phyloP scores from a whole-genome alignment of 345 rosid species.

The Erysimum cheiranthoides region DNA sequence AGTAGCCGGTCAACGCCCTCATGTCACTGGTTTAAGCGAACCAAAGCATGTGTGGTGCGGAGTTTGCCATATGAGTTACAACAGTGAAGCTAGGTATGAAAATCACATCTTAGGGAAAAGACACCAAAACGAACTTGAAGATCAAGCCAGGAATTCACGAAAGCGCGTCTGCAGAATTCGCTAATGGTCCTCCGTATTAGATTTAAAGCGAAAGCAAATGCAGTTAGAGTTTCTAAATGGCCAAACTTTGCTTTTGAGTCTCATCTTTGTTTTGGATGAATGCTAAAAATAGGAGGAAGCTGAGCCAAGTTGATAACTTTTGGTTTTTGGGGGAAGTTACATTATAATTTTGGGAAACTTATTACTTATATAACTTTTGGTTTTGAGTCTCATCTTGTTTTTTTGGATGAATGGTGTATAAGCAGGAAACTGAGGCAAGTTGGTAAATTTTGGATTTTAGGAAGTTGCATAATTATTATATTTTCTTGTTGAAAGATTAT shows the following conservation, averaged over 20 bases:
- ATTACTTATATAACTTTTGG: too few relatives aligned
- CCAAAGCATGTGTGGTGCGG: neutral
- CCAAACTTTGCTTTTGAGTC: neutral
- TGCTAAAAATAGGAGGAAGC: neutral
- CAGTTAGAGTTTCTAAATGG: neutral
- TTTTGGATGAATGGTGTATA: too few relatives aligned
- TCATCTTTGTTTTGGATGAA: neutral
- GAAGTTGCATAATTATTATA: too few relatives aligned
- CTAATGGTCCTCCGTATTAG: neutral
- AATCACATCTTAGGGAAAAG: neutral
- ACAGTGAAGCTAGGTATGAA: slow-evolving; percentile 6
- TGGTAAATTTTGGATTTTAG: too few relatives aligned
- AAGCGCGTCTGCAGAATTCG: neutral
- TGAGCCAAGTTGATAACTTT: neutral
- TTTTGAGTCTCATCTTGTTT: too few relatives aligned
- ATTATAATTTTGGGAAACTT: too few relatives aligned
- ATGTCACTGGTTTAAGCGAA: neutral
- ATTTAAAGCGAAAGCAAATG: neutral
- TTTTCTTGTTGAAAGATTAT: too few relatives aligned
- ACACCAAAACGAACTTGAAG: neutral
- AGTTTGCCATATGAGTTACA: neutral
- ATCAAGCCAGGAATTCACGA: neutral
- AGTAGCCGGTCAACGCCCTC: neutral
- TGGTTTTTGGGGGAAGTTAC: neutral
- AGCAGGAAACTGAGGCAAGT: too few relatives aligned